A percentile compares a stretch with the other conserved stretches of the same genome.
These are phyloP conservation scores for Biscutella laevigata DNA, from an alignment of 441 rosid genomes.

Conservation along the genomic window DNA sequence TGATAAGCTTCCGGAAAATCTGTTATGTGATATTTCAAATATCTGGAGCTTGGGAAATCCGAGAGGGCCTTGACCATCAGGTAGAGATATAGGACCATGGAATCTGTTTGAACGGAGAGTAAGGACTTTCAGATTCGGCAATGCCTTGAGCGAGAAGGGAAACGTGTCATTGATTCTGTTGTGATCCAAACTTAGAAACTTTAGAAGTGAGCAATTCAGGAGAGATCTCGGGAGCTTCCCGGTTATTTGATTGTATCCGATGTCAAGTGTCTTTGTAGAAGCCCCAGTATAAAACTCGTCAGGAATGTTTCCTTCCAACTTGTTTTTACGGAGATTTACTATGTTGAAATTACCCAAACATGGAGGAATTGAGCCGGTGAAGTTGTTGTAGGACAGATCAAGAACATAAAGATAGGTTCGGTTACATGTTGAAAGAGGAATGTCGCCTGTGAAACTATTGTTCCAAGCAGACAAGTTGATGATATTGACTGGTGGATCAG, in stretches of 20 bases:
- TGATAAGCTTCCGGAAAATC: not conserved
- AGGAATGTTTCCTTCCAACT: slow-evolving; percentile 24
- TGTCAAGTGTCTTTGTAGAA: slow-evolving; percentile 35
- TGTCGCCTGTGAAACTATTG: slow-evolving; percentile 16
- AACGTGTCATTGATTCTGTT: slow-evolving; percentile 34
- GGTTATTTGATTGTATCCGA: slow-evolving; percentile 24
- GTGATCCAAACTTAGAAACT: slow-evolving; percentile 35
- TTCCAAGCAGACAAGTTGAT: slow-evolving; percentile 24
- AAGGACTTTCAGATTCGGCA: slow-evolving; percentile 31
- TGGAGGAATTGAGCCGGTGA: slow-evolving; percentile 5
- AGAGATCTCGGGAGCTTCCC: slow-evolving; percentile 43
- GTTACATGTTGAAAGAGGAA: slow-evolving; percentile 38
- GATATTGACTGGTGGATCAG: not conserved
- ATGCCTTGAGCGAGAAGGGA: slow-evolving; percentile 40
- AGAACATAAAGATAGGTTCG: not conserved
- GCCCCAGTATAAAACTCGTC: slow-evolving; percentile 14
- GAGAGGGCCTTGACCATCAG: not conserved
- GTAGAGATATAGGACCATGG: slow-evolving; percentile 27
- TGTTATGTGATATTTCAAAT: slow-evolving; percentile 36
- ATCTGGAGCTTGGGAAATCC: slow-evolving; percentile 45
- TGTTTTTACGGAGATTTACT: slow-evolving; percentile 39
- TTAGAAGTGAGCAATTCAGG: slow-evolving; percentile 24
- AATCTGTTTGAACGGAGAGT: slow-evolving; percentile 39
- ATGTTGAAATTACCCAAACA: slow-evolving; percentile 7
- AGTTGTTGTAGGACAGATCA: slow-evolving; percentile 24